Evolutionary conservation across 2,329 filamentous ascomycete species (phyloP).

Genomic region (Ceratocystiopsis minuta): DNA sequence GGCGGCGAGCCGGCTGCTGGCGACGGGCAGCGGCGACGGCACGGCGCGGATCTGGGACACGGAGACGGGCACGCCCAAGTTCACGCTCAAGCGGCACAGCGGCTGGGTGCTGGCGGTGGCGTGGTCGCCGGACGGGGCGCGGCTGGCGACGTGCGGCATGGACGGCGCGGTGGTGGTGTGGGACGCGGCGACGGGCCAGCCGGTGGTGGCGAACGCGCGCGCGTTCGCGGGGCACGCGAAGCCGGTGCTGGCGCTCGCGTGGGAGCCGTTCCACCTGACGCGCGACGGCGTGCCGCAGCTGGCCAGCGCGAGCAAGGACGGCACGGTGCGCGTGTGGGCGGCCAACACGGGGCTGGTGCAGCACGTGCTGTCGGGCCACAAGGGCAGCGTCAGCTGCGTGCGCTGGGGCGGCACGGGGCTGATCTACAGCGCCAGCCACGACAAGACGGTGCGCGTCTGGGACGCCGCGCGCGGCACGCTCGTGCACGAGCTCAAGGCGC

Average conservation of each 20-base stretch:
- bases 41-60: constrained; percentile 95
- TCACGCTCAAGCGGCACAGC: constrained; percentile 73
- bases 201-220: constrained; percentile 33
- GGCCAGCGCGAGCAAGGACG: constrained; percentile 78
- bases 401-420: constrained; percentile 82
- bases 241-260: constrained; percentile 73
- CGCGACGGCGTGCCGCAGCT: constrained; percentile 55
- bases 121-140: constrained; percentile 68
- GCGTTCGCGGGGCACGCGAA: constrained; percentile 73
- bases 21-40: constrained; percentile 78
- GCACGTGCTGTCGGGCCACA: constrained; percentile 73
- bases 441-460: constrained; percentile 89
- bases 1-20: constrained; percentile 54
- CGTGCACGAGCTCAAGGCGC: constrained; percentile 50
- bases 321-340: constrained; percentile 75
- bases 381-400: constrained; percentile 74
- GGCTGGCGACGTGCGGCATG: constrained; percentile 79
- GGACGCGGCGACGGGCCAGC: constrained; percentile 66
- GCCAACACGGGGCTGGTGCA: constrained; percentile 63
- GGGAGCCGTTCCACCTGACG: constrained; percentile 88
- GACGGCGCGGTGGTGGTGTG: constrained; percentile 83
- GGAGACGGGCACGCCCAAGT: constrained; percentile 74
- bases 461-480: constrained; percentile 62
- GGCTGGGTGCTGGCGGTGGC: constrained; percentile 79
- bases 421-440: constrained; percentile 73